Percentiles rank a stretch among this genome's conserved stretches.
Conservation (phyloP, 495 filamentous ascomycete species). For the Hypoxylon perforatum region DNA sequence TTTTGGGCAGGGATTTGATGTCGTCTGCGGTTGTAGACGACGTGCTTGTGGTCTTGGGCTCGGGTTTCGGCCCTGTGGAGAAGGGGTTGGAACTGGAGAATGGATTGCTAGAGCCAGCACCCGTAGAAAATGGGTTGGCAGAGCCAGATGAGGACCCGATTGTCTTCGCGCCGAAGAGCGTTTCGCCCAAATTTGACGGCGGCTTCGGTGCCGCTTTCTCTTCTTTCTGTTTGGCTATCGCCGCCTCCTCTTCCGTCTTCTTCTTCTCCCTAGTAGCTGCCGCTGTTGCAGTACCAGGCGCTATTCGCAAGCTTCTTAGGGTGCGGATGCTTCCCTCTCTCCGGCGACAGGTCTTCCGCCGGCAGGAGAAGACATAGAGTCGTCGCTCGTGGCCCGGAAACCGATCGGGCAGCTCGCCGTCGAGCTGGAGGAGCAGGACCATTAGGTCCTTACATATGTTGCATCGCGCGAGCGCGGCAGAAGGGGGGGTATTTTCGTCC, state of each 20-base stretch:
- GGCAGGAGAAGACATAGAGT: constrained; percentile 85
- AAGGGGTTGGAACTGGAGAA: constrained; percentile 47
- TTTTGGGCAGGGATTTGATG: constrained; percentile 65
- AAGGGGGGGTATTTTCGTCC: constrained; percentile 73
- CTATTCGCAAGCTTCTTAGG: constrained; percentile 70
- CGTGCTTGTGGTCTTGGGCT: constrained; percentile 35
- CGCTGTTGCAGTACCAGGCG: constrained; percentile 37
- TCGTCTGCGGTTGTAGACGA: constrained; percentile 41
- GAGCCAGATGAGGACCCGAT: constrained; percentile 47
- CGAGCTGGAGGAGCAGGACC: constrained; percentile 86
- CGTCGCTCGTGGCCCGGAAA: constrained; percentile 88
- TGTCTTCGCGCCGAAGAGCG: constrained; percentile 63
- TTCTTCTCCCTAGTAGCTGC: constrained; percentile 46
- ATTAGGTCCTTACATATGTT: constrained; percentile 88
- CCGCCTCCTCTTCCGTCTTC: constrained; percentile 48
- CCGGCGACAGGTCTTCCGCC: constrained; percentile 79
- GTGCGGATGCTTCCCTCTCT: constrained; percentile 83
- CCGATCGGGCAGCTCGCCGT: constrained; percentile 86
- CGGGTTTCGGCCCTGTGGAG: constrained; percentile 40
- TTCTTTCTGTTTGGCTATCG: constrained; percentile 50
- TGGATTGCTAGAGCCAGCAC: constrained; percentile 31
- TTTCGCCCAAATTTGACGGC: constrained; percentile 64
- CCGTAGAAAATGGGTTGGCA: constrained; percentile 50
- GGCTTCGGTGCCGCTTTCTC: constrained; percentile 44
- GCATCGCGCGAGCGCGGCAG: constrained; percentile 83